phyloP scores from a whole-genome alignment of 2,329 filamentous ascomycete genomes.

The Colletotrichum theobromicola region DNA sequence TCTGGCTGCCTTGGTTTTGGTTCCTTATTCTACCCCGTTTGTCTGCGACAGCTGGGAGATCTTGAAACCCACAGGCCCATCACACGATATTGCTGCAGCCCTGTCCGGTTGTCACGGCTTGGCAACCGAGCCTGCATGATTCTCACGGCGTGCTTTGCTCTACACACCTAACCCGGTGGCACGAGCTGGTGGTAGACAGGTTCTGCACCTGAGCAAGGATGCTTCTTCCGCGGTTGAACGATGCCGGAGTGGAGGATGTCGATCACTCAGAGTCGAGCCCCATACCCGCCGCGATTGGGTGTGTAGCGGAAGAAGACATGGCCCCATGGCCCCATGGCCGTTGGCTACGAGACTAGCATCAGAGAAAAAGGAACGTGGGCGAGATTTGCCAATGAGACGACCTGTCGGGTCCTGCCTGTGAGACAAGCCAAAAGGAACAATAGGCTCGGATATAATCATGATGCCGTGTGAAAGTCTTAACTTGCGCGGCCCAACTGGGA shows the following conservation, averaged over 20 bases:
- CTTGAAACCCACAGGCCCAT: background rate
- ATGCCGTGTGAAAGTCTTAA: background rate
- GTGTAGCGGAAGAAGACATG: background rate
- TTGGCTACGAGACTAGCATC: background rate
- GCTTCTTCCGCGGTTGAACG: background rate
- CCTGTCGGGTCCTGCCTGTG: background rate
- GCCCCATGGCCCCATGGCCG: background rate
- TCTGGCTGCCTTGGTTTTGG: background rate
- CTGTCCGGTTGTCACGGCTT: slow-evolving; percentile 7
- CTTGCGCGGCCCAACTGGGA: background rate
- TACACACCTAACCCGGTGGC: slow-evolving; percentile 8
- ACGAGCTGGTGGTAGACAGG: background rate
- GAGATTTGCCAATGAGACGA: background rate
- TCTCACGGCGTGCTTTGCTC: background rate
- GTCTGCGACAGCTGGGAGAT: background rate
- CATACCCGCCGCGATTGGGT: background rate
- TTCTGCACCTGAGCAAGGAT: background rate
- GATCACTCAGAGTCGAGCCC: background rate
- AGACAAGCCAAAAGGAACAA: slow-evolving; percentile 9
- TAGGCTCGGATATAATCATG: background rate
- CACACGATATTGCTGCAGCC: slow-evolving; percentile 14
- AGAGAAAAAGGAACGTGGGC: background rate
- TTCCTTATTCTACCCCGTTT: background rate
- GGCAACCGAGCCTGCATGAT: slow-evolving; percentile 7
- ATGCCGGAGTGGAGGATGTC: background rate